Evolutionary conservation across 352 stramenopile species (phyloP), one percentile per base, ranked within the genome.

Genomic region (Phytophthora ramorum): DNA sequence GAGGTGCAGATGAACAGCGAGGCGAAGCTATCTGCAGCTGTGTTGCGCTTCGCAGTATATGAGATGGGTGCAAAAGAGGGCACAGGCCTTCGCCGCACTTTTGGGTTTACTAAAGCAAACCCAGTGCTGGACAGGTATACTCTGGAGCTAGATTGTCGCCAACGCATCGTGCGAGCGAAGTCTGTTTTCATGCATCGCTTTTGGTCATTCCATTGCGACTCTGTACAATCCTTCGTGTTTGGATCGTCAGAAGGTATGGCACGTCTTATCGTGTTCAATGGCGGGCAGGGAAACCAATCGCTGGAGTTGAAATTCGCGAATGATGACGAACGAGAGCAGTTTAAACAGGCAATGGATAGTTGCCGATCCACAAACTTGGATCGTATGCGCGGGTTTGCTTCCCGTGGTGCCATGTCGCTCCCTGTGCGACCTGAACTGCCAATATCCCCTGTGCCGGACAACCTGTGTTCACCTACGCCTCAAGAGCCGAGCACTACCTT

Each of bases 111-210:
- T 2, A 87, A 86, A 46, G 76, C 80, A 16, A 92, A 93, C 49
- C 79, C 85, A 8, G 66, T 91, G 20, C 58, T 93, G 6, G 82
- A 95, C 55, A 79, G 87, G 3, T 96, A 92, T 61, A 93, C 84
- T 8, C 65, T 96, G 17, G 84, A 93, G 56, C 76, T 96, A 10
- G 83, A 93, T 65, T 88, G 82, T 38, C 69, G 74, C 19, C 83
- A 92, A 61, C 79, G 80, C 24, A 76, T 93, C 14, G 82, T 94
- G 28, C 82, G 78, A 44, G 81, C 87, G 9, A 93, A 93, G 57
- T 93, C 83, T 3, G 85, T 96, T 6, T 92, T 93, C 50, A 91
- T 91, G 82, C 84, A 93, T 61, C 82, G 83, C 9, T 90, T 84
- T 47, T 93, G 83, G 79, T 87, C 80, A 26, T 94, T 94, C 54